Evolutionary conservation across 257 asterid species (phyloP).

Genomic region (Lavandula angustifolia): DNA sequence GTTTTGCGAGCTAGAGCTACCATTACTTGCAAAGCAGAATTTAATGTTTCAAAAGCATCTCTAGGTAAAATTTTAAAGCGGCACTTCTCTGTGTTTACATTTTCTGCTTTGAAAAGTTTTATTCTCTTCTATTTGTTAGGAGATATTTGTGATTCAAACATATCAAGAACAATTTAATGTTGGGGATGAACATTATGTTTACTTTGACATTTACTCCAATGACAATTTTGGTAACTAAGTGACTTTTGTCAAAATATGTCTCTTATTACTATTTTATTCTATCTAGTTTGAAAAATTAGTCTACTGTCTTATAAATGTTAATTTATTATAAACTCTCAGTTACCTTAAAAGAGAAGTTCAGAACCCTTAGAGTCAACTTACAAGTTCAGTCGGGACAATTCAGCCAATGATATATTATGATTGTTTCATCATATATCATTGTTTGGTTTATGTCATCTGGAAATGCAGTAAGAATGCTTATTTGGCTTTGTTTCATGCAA

Average conservation of each 20-base stretch:
- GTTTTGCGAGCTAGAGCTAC: no score
- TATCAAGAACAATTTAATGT: background rate
- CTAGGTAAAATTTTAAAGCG: no score
- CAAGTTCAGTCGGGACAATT: constrained; percentile 9
- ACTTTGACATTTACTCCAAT: background rate
- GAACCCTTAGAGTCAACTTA: background rate
- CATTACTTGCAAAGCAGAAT: background rate
- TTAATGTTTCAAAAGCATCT: background rate
- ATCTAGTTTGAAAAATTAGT: no score
- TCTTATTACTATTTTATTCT: no score
- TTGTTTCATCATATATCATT: background rate
- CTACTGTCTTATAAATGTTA: no score
- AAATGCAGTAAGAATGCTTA: background rate
- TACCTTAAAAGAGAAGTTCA: no score
- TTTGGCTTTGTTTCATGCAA: constrained; percentile 1
- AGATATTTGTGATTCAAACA: background rate
- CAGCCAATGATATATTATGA: background rate
- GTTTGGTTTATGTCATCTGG: background rate
- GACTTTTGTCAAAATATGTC: constrained; percentile 5
- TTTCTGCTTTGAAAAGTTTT: background rate
- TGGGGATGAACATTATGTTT: background rate
- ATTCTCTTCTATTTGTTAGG: background rate
- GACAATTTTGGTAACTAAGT: constrained; percentile 12
- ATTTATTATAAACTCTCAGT: no score
- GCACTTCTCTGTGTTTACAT: no score